Evolutionary conservation across 345 rosid species (phyloP), one percentile per base, ranked within the genome.

Genomic region (Ceriops tagal): DNA sequence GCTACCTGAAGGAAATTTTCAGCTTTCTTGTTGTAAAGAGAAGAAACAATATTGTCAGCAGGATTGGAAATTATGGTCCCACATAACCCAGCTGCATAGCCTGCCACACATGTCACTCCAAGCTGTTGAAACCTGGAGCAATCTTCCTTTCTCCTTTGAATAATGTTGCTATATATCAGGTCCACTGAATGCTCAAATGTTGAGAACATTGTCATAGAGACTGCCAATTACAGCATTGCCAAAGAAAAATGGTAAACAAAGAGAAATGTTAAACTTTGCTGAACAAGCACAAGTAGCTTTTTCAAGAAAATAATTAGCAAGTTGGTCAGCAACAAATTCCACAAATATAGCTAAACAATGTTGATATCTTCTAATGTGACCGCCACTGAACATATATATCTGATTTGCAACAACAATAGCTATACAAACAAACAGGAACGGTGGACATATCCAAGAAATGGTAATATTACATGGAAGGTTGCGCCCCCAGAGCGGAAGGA

Each of bases 41-140:
- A 68, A 27, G 83, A 64, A 59, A 85, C 87, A 5, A 88, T 69
- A 65, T 78, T 79, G 71, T 86, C 93, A 6, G 91, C 89, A 8
- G 91, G 91, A 73, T 85, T 84, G 22, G 89, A 83, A 58, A 86
- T 72, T 55, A 88, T 70, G 64, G 83, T 82, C 71, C 85, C 83
- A 61, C 79, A 70, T 49, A 80, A 68, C 55, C 89, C 89, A 1
- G 89, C 89, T 16, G 79, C 71, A 65, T 82, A 83, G 53, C 85
- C 89, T 11, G 86, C 89, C 46, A 81, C 67, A 71, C 82, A 82
- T 20, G 85, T 80, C 67, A 83, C 85, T 1, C 89, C 83, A 30
- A 85, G 80, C 79, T 85, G 89, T 64, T 80, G 82, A 58, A 69
- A 55, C 71, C 72, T 77, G 16, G 82, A 75, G 80, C 89, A 85